Conservation (phyloP, 2,329 filamentous ascomycete species). For the Zopfia rhizophila region DNA sequence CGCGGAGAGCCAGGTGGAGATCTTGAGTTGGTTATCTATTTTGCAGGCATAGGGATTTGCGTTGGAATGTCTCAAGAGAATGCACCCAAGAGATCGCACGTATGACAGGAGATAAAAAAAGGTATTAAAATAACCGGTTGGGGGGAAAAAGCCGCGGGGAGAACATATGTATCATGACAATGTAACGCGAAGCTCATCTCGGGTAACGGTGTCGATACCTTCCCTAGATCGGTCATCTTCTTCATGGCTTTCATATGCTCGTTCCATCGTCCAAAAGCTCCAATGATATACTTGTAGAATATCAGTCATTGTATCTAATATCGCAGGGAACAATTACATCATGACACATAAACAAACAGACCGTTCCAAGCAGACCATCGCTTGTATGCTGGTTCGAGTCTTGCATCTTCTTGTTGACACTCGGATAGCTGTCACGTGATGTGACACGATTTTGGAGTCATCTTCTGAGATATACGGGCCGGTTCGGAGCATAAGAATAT, state of each 20-base stretch:
- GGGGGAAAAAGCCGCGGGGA: background rate
- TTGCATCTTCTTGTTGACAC: constrained; percentile 29
- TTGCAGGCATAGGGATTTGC: constrained; percentile 32
- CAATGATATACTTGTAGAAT: constrained; percentile 19
- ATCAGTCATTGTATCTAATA: background rate
- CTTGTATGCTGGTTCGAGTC: constrained; percentile 31
- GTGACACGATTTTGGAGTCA: constrained; percentile 28
- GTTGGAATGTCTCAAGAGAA: constrained; percentile 43
- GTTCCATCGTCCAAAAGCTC: constrained; percentile 33
- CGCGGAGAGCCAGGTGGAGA: constrained; percentile 69
- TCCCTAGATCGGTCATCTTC: constrained; percentile 37
- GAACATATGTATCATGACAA: constrained; percentile 35
- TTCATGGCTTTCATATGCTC: constrained; percentile 36
- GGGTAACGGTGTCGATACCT: constrained; percentile 32
- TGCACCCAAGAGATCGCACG: constrained; percentile 39
- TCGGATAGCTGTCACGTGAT: constrained; percentile 36
- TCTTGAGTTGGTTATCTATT: constrained; percentile 44
- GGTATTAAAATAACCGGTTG: no score
- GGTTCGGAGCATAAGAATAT: constrained; percentile 28
- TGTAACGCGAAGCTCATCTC: constrained; percentile 38
- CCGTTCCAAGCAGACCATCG: constrained; percentile 30
- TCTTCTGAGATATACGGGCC: constrained; percentile 34
- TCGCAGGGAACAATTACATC: constrained; percentile 27
- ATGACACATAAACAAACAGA: constrained; percentile 40
- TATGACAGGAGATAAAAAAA: no score